Base-by-base conservation (phyloP, 768 basidiomycete species). In the Naganishia vishniacii region DNA sequence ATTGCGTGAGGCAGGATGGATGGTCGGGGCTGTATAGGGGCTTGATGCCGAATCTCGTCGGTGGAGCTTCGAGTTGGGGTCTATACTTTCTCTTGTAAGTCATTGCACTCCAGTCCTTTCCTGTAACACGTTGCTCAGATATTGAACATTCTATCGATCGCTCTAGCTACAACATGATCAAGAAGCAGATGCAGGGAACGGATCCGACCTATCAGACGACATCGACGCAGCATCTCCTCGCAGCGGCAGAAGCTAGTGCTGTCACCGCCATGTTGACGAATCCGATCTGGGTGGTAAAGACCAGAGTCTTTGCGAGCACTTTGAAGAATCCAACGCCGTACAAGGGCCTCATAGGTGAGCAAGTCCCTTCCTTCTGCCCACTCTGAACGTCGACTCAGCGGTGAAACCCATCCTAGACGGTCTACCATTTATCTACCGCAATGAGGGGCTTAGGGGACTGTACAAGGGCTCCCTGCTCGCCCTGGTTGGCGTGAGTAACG, bases 241-340 rank as follows among this genome's bases (percentile, higher is more conserved):
- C 88, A 73, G 88, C 92, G 44, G 93, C 95, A 48, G 83, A 94
- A 88, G 91, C 94, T 73, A 95, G 94, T 97, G 89, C 93, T 13
- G 85, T 85, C 18, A 95, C 93, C 3, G 92, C 95, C 0, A 80
- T 98, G 71, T 82, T 95, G 74, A 99, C 94, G 7, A 98, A 99
- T 77, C 95, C 94, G 0, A 85, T 97, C 70, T 98, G 94, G 94
- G 88, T 98, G 15, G 88, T 98, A 61, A 89, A 94, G 80, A 93
- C 95, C 9, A 85, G 95, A 65, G 92, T 97, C 86, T 99, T 95
- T 74, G 91, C 92, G 0, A 87, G 91, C 0, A 80, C 79, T 11
- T 76, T 83, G 29, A 81, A 83, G 28, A 49, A 62, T 12, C 46
- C 61, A 41, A 62, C 48, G 29, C 34, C 45, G 0, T 62, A 60